Base-by-base conservation (phyloP, 2,329 filamentous ascomycete species). In the Fusarium protoensiforme region DNA sequence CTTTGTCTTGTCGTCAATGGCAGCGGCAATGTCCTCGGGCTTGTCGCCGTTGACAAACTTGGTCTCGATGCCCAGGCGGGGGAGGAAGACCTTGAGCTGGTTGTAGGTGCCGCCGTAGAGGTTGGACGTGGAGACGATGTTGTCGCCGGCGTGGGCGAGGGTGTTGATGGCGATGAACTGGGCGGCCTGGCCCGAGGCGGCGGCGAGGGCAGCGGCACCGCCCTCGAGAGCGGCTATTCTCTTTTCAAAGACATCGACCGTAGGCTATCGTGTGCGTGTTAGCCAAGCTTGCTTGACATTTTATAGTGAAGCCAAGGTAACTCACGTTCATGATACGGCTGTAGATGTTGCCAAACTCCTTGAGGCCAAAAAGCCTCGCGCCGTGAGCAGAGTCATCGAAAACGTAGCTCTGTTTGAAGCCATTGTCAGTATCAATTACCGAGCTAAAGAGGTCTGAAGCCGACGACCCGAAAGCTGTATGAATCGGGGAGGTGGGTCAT, bases 321-420 rank as follows among this genome's bases (percentile, higher is more conserved):
- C 90, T 80, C 80, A 94, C 93, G 84, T 98, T 98, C 93, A 94
- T 94, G 78, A 99, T 95, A 74, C 96, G 94, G 82, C 92, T 96
- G 88, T 99, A 99, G 83, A 98, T 97, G 85, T 98, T 98, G 84
- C 95, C 96, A 79, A 94, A 93, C 85, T 98, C 95, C 86, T 98
- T 97, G 83, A 99, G 93, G 81, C 94, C 94, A 81, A 99, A 99
- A 46, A 99, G 92, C 82, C 95, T 92, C 64, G 96, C 96, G 71
- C 94, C 96, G 80, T 98, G 96, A 58, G 95, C 96, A 60, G 94
- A 98, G 86, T 98, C 94, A 90, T 98, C 93, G 90, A 99, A 99
- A 61, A 91, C 91, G 84, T 87, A 99, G 79, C 94, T 98, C 93
- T 95, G 75, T 29, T 27, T 11, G 6, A 51, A 33, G 24, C 2